Evolutionary conservation across 805 yeast species (phyloP).

Genomic region (Scheffersomyces stipitis): DNA sequence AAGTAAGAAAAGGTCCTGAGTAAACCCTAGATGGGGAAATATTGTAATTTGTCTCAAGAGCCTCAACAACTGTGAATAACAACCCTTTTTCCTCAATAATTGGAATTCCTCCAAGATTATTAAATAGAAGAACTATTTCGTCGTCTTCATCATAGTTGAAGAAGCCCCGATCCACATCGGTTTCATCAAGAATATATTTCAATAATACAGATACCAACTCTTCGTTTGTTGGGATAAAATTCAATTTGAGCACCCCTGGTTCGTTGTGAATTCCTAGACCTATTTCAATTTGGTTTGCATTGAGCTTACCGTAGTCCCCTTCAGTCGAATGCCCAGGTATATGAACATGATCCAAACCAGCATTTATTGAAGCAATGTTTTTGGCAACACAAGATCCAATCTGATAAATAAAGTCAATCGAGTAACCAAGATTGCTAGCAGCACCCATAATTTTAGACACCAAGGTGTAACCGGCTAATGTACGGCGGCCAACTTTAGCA

Average conservation of each 20-base stretch:
- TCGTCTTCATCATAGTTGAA: slow-evolving; percentile 27
- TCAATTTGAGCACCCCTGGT: slow-evolving; percentile 33
- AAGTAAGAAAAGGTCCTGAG: slow-evolving; percentile 33
- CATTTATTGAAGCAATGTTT: slow-evolving; percentile 32
- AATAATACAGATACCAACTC: slow-evolving; percentile 25
- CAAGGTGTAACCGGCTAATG: slow-evolving; percentile 32
- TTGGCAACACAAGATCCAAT: slow-evolving; percentile 25
- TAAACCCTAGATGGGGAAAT: slow-evolving; percentile 29
- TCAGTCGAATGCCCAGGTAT: slow-evolving; percentile 17
- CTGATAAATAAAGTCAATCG: slow-evolving; percentile 23
- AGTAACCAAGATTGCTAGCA: slow-evolving; percentile 21
- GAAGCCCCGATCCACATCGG: slow-evolving; percentile 27
- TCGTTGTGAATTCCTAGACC: slow-evolving; percentile 43
- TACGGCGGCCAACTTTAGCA: slow-evolving; percentile 36
- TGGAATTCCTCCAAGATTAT: slow-evolving; percentile 38
- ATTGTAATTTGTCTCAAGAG: slow-evolving; percentile 21
- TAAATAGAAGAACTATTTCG: slow-evolving; percentile 27
- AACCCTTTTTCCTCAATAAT: slow-evolving; percentile 30
- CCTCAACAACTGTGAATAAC: slow-evolving; percentile 19
- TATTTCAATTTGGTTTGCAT: slow-evolving; percentile 28
- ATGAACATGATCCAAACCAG: slow-evolving; percentile 40
- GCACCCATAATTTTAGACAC: slow-evolving; percentile 33
- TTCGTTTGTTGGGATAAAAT: slow-evolving; percentile 31
- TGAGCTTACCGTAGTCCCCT: slow-evolving; percentile 23
- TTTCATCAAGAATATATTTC: slow-evolving; percentile 22